Evolutionary conservation across 164 flowering plant species (phyloP).

Genomic region (Nymphaea colorata): DNA sequence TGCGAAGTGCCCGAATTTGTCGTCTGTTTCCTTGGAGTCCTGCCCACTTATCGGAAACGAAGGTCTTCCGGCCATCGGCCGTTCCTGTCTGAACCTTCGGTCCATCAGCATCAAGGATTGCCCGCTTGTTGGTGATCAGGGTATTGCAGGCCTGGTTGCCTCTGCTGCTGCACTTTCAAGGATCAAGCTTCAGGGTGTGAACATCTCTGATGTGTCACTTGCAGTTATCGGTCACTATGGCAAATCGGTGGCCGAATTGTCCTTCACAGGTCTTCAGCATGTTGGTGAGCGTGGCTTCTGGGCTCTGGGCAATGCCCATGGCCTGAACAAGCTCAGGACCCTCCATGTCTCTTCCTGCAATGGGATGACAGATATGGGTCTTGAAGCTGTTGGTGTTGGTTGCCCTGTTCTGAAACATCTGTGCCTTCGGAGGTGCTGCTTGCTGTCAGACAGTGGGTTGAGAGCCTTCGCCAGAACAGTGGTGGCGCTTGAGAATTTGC

Average conservation of each 20-base stretch:
- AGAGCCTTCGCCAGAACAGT: slow-evolving; percentile 46
- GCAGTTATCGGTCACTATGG: slow-evolving; percentile 90
- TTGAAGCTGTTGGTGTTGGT: slow-evolving; percentile 63
- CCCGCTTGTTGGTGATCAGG: slow-evolving; percentile 74
- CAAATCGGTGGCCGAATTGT: slow-evolving; percentile 43
- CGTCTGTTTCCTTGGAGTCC: slow-evolving; percentile 43
- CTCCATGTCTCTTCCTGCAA: slow-evolving; percentile 42
- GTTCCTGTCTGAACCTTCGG: slow-evolving; percentile 42
- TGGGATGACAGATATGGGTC: slow-evolving; percentile 55
- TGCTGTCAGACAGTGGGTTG: slow-evolving; percentile 59
- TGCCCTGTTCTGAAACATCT: slow-evolving; percentile 57
- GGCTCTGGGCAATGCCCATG: slow-evolving; percentile 66
- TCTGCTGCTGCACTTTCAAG: slow-evolving; percentile 39
- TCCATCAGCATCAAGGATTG: slow-evolving; percentile 55
- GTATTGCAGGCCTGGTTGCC: slow-evolving; percentile 52
- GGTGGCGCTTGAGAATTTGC: slow-evolving; percentile 44
- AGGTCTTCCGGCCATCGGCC: slow-evolving; percentile 50
- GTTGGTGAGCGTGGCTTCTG: slow-evolving; percentile 74
- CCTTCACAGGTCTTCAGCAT: slow-evolving; percentile 34
- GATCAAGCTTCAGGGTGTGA: slow-evolving; percentile 56
- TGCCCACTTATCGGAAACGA: slow-evolving; percentile 57
- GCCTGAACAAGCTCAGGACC: slow-evolving; percentile 46
- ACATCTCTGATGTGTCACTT: slow-evolving; percentile 62
- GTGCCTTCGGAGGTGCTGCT: slow-evolving; percentile 39
- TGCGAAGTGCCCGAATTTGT: slow-evolving; percentile 49